These are phyloP conservation scores for Fusarium mundagurra DNA, from an alignment of 2,329 filamentous ascomycete species.

Conservation along the genomic window DNA sequence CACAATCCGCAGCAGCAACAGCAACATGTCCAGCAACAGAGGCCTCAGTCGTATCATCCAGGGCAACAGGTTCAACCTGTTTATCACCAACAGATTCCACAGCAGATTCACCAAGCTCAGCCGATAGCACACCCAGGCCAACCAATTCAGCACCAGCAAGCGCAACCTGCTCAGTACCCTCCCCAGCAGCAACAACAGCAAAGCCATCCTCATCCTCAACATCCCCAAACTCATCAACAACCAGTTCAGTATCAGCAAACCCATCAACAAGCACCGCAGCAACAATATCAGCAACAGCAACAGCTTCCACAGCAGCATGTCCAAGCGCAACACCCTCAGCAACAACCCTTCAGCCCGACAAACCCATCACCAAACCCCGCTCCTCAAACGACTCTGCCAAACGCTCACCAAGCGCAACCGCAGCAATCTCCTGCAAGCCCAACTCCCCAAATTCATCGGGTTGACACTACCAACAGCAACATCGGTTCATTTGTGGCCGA, in stretches of 20 bases:
- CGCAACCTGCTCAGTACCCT: background rate
- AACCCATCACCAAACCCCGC: background rate
- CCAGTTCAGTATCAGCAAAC: background rate
- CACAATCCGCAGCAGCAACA: conserved; percentile 21
- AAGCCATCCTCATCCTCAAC: background rate
- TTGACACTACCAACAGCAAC: conserved; percentile 5
- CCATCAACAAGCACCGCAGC: background rate
- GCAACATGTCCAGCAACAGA: conserved; percentile 7
- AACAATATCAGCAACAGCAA: conserved; percentile 1
- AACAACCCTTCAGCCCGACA: background rate
- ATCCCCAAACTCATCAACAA: background rate
- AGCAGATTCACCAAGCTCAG: background rate
- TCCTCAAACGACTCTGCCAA: conserved; percentile 1
- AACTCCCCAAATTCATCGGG: background rate
- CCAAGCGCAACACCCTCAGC: background rate
- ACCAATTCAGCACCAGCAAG: background rate
- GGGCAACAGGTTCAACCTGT: background rate
- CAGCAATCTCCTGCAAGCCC: background rate
- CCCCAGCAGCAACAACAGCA: conserved; percentile 7
- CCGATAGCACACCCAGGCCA: background rate
- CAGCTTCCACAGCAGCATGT: background rate
- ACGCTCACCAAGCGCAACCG: background rate
- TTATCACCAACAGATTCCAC: background rate
- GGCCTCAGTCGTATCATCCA: conserved; percentile 15
- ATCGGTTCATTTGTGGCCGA: background rate